Evolutionary conservation across 768 basidiomycete genomes (phyloP).

Genomic region (Mrakia gelida): DNA sequence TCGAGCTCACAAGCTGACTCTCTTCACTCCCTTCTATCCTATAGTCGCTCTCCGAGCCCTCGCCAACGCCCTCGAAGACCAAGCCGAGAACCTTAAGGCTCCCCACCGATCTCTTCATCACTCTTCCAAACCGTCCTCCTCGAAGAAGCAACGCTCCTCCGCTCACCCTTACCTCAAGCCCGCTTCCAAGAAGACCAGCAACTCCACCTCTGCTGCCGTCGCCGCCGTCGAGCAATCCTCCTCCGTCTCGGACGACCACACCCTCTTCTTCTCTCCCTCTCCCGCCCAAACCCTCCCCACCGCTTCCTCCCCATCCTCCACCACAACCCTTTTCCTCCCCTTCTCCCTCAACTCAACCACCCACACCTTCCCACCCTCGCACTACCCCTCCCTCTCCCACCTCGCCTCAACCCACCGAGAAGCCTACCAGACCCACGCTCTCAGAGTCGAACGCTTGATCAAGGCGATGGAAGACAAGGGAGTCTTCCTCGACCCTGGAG

Average conservation of each 20-base stretch:
- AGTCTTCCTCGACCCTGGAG: background rate
- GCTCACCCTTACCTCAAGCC: constrained; percentile 6
- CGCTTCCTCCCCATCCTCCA: background rate
- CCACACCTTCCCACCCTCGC: background rate
- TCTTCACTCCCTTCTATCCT: background rate
- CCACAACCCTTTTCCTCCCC: constrained; percentile 14
- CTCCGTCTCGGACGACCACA: background rate
- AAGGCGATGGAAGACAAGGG: background rate
- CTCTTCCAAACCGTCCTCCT: background rate
- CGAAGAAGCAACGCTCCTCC: background rate
- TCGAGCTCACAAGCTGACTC: no score
- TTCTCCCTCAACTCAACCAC: background rate
- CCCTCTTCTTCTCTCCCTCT: background rate
- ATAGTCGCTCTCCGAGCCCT: constrained; percentile 10
- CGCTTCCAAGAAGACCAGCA: background rate
- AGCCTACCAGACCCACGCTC: background rate
- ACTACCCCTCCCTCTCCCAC: background rate
- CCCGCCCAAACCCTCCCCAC: background rate
- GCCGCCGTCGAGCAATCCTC: background rate
- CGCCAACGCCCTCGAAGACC: constrained; percentile 12
- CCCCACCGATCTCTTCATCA: background rate
- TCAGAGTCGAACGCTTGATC: background rate
- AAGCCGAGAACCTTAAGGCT: constrained; percentile 8
- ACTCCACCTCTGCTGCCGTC: background rate
- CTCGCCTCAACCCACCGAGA: background rate